Conservation (phyloP, 2,329 filamentous ascomycete genomes). For the Exophiala sp. region DNA sequence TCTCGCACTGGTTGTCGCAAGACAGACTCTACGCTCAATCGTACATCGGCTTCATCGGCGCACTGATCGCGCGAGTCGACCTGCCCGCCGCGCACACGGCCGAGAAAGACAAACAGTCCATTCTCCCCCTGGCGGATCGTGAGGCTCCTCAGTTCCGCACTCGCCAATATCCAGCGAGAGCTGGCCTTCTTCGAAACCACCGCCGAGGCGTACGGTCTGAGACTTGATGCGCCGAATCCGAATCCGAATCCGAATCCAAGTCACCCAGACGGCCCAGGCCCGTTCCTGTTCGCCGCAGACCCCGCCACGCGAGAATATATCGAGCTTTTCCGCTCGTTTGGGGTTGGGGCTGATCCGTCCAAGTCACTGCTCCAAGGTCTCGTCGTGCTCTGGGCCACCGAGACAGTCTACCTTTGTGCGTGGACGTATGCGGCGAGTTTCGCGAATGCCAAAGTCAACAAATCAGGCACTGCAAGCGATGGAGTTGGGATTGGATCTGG, state of each 20-base stretch:
- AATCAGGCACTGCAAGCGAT: too few relatives aligned
- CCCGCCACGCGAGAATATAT: conserved; percentile 50
- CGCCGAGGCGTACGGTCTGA: conserved; percentile 54
- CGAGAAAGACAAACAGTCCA: conserved; percentile 29
- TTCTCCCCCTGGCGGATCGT: conserved; percentile 52
- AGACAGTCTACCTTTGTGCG: conserved; percentile 57
- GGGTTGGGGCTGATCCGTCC: conserved; percentile 36
- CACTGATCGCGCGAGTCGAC: conserved; percentile 57
- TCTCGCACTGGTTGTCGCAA: conserved; percentile 65
- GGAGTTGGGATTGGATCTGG: too few relatives aligned
- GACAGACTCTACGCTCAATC: conserved; percentile 66
- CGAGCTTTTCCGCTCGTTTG: conserved; percentile 55
- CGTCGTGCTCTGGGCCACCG: conserved; percentile 71
- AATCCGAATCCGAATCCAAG: too few relatives aligned
- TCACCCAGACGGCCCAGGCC: too few relatives aligned
- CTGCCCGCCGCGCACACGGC: conserved; percentile 44
- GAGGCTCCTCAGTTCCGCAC: conserved; percentile 57
- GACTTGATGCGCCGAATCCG: conserved; percentile 36
- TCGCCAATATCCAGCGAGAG: conserved; percentile 62
- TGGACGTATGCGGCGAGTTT: conserved; percentile 45
- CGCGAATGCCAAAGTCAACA: neutral
- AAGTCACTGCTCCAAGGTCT: conserved; percentile 59
- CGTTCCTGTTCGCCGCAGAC: conserved; percentile 32
- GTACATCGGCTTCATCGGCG: conserved; percentile 62
- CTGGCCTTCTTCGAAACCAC: conserved; percentile 63